A percentile compares a stretch with the other conserved stretches of the same genome.
Conservation (phyloP, 2,329 filamentous ascomycete genomes). For the Penicillium crustosum region DNA sequence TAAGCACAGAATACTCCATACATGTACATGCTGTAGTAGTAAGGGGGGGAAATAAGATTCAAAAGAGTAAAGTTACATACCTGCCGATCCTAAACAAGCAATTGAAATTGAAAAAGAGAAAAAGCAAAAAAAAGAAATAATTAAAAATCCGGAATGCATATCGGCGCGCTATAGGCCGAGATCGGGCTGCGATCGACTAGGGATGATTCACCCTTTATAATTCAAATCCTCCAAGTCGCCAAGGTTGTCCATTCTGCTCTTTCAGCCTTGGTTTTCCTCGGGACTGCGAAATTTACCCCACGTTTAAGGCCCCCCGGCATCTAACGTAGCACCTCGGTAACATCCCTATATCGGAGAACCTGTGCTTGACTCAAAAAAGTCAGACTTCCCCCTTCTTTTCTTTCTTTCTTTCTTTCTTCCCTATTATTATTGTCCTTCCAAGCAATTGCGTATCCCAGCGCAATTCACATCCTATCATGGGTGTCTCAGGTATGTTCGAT, state of each 20-base stretch:
- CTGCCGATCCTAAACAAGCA: background rate
- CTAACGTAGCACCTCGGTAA: background rate
- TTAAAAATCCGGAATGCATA: background rate
- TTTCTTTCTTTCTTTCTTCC: background rate
- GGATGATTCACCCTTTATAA: background rate
- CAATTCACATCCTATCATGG: constrained; percentile 12
- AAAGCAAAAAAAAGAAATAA: background rate
- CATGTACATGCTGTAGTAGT: too few species aligned
- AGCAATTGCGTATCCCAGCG: background rate
- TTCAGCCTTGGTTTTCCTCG: background rate
- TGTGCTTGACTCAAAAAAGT: background rate
- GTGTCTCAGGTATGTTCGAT: constrained; percentile 13
- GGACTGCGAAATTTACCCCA: background rate
- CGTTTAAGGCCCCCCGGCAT: background rate
- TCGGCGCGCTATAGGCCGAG: background rate
- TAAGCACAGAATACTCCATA: background rate
- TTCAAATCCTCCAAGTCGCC: background rate
- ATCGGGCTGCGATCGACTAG: background rate
- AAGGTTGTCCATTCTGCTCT: background rate
- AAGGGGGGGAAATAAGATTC: background rate
- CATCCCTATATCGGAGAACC: background rate
- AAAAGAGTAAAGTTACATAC: too few species aligned
- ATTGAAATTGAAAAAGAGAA: background rate
- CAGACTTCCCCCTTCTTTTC: background rate
- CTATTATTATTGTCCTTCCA: constrained; percentile 1